phyloP scores from a whole-genome alignment of 108 stramenopile genomes.

The Phaeodactylum tricornutum region DNA sequence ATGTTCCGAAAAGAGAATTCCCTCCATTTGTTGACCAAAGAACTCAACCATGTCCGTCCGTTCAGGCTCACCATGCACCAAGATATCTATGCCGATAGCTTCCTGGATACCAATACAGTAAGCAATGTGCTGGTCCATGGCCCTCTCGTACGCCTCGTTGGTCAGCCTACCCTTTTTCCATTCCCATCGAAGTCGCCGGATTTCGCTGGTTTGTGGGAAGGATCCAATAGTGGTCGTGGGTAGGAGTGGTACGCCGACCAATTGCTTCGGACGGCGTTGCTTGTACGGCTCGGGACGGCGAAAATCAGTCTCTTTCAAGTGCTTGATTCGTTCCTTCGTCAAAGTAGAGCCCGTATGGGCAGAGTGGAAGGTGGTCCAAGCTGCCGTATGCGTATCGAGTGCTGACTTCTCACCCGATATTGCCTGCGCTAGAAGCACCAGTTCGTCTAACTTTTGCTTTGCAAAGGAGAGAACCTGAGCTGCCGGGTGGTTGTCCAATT shows the following conservation, averaged over 20 bases:
- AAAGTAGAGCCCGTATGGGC: background rate
- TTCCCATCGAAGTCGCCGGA: conserved; percentile 30
- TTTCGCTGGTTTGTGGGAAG: conserved; percentile 52
- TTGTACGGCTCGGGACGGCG: conserved; percentile 23
- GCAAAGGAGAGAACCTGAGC: conserved; percentile 34
- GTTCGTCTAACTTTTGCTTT: conserved; percentile 44
- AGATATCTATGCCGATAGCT: conserved; percentile 52
- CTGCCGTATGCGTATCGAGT: background rate
- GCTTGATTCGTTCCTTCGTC: background rate
- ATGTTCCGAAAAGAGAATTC: conserved; percentile 41
- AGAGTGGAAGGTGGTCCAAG: conserved; percentile 13
- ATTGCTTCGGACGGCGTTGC: conserved; percentile 31
- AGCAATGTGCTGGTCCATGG: conserved; percentile 51
- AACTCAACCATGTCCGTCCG: conserved; percentile 77
- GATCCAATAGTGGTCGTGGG: conserved; percentile 72
- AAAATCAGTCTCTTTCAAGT: conserved; percentile 17
- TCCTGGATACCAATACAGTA: conserved; percentile 51
- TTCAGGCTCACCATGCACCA: conserved; percentile 65
- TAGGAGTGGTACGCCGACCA: conserved; percentile 27
- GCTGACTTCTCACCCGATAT: conserved; percentile 6
- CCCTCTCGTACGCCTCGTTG: conserved; percentile 28
- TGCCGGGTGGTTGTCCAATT: conserved; percentile 21
- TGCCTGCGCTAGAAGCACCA: conserved; percentile 16
- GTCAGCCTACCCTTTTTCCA: conserved; percentile 30
- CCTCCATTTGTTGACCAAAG: conserved; percentile 56